These are phyloP conservation scores for Punctularia strigosozonata DNA, from an alignment of 768 basidiomycete species.

Conservation along the genomic window DNA sequence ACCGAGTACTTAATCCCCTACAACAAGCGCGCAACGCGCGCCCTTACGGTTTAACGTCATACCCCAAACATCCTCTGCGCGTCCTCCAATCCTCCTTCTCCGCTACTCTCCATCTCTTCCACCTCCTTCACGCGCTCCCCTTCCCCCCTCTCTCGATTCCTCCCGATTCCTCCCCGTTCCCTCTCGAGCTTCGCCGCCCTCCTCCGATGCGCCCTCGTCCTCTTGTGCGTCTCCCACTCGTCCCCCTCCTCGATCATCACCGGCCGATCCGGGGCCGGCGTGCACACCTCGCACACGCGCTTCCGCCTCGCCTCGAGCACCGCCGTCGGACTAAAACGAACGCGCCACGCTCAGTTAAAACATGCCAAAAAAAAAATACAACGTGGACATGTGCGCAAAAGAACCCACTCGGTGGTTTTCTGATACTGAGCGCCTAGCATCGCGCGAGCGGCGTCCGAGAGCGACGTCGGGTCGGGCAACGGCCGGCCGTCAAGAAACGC, in stretches of 20 bases:
- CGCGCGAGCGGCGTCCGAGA: constrained; percentile 42
- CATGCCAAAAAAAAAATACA: constrained; percentile 1
- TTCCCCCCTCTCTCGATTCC: too few species aligned
- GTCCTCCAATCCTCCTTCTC: too few species aligned
- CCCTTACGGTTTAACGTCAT: too few species aligned
- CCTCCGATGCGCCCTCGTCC: constrained; percentile 45
- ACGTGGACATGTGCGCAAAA: background rate
- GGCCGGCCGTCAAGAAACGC: constrained; percentile 40
- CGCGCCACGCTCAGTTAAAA: constrained; percentile 4
- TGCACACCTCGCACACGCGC: constrained; percentile 52
- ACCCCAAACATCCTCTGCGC: too few species aligned
- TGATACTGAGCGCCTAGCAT: constrained; percentile 36
- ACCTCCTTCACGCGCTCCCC: too few species aligned
- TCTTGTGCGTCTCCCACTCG: constrained; percentile 45
- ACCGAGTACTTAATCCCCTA: too few species aligned
- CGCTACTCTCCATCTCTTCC: too few species aligned
- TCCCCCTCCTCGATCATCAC: constrained; percentile 47
- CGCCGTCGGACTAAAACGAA: constrained; percentile 37
- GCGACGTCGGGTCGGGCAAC: constrained; percentile 43
- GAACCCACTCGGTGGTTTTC: constrained; percentile 34
- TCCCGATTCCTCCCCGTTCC: background rate
- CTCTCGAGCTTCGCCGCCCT: constrained; percentile 16
- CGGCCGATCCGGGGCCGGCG: constrained; percentile 40
- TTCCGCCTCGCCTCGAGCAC: constrained; percentile 45
- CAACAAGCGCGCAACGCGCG: too few species aligned